Percentiles rank a stretch among this genome's conserved stretches.
These are phyloP conservation scores for Extremus antarcticus DNA, from an alignment of 495 filamentous ascomycete genomes.

Conservation along the genomic window DNA sequence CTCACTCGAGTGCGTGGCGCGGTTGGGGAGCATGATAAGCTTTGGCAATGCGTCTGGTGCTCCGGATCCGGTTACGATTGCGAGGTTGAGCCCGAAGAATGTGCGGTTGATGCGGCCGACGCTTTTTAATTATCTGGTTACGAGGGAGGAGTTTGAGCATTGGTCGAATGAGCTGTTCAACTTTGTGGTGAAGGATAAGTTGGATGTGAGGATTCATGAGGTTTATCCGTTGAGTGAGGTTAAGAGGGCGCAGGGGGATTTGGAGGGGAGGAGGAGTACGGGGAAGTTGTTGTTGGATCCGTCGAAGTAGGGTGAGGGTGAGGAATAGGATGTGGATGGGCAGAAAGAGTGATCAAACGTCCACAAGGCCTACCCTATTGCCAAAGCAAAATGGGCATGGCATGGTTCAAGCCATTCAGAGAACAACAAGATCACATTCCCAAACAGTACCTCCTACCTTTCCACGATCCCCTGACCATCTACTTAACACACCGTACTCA, in stretches of 20 bases:
- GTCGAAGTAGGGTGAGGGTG: constrained; percentile 23
- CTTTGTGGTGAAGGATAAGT: constrained; percentile 53
- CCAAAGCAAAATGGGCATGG: too few relatives aligned
- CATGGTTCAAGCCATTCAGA: too few relatives aligned
- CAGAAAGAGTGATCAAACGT: too few relatives aligned
- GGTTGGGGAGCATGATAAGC: constrained; percentile 73
- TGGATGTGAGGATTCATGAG: constrained; percentile 69
- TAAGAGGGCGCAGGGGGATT: constrained; percentile 62
- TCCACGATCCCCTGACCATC: background rate
- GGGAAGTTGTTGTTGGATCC: constrained; percentile 58
- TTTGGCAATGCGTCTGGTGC: constrained; percentile 87
- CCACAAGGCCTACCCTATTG: too few relatives aligned
- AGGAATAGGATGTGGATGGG: background rate
- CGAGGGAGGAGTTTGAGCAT: constrained; percentile 61
- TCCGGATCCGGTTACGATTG: constrained; percentile 62
- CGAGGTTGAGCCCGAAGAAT: constrained; percentile 60
- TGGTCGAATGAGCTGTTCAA: constrained; percentile 67
- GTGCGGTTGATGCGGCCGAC: constrained; percentile 65
- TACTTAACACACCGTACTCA: background rate
- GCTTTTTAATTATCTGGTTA: constrained; percentile 63
- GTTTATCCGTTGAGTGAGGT: constrained; percentile 73
- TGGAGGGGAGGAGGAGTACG: constrained; percentile 72
- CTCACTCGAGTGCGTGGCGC: constrained; percentile 62
- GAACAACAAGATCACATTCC: too few relatives aligned
- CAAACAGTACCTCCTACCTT: too few relatives aligned